Percentiles rank a stretch among this genome's conserved stretches.
phyloP scores from a whole-genome alignment of 2,329 filamentous ascomycete genomes.

The Monosporascus sp. region DNA sequence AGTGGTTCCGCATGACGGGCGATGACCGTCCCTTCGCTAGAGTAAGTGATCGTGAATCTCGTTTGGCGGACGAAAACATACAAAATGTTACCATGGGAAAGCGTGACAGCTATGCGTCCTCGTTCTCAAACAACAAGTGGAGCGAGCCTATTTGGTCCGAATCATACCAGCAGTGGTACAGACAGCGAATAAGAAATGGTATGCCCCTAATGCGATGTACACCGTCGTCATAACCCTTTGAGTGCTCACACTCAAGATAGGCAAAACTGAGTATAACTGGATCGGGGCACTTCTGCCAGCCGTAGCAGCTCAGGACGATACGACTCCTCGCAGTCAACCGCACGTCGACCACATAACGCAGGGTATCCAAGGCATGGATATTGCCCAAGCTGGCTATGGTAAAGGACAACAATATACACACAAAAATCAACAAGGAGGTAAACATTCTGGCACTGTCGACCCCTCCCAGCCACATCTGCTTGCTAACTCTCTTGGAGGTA shows the following conservation, averaged over 20 bases:
- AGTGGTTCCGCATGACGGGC: conserved; percentile 94
- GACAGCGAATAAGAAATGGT: conserved; percentile 20
- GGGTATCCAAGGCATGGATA: conserved; percentile 11
- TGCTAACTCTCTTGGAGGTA: not conserved
- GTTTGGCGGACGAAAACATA: conserved; percentile 7
- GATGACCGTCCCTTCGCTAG: conserved; percentile 94
- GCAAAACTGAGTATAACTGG: conserved; percentile 15
- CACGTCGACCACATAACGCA: conserved; percentile 12
- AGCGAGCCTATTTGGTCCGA: conserved; percentile 23
- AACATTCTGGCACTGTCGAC: not conserved
- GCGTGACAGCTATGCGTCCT: conserved; percentile 18
- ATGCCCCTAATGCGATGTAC: conserved; percentile 8
- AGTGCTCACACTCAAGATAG: conserved; percentile 11
- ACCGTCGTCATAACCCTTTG: conserved; percentile 4
- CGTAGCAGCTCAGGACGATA: conserved; percentile 9
- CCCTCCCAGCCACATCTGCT: not conserved
- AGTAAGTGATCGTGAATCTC: conserved; percentile 48
- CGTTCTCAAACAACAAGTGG: conserved; percentile 18
- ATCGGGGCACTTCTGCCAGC: conserved; percentile 7
- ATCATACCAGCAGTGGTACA: conserved; percentile 15
- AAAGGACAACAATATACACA: conserved; percentile 8
- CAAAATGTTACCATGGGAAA: conserved; percentile 27
- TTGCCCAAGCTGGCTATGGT: conserved; percentile 12
- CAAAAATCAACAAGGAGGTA: conserved; percentile 1
- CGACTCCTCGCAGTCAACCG: conserved; percentile 17